Evolutionary conservation across 208 protist genomes (phyloP), one percentile per base, ranked within the genome.

Genomic region (Trypanosoma vivax): DNA sequence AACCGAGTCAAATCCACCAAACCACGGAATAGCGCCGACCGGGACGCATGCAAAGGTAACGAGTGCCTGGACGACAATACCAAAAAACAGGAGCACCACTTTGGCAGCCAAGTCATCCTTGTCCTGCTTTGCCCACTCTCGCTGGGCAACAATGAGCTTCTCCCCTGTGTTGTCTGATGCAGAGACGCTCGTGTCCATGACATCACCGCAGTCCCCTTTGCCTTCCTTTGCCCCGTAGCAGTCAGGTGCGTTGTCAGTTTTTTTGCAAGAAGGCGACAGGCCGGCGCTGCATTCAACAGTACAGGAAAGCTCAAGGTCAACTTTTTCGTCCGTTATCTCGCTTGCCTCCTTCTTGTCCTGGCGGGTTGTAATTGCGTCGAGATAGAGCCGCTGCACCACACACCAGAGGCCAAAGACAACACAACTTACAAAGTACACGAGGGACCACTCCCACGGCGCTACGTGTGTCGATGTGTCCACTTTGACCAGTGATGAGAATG

Each of bases 341-440:
- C n/a, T n/a, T n/a, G n/a, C n/a, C n/a, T n/a, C n/a, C n/a, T n/a
- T n/a, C n/a, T n/a, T n/a, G n/a, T n/a, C n/a, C n/a, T n/a, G n/a
- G n/a, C n/a, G 18, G 48, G 63, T 48, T 39, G 73, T 58, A 25
- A 87, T 52, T 6, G 76, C 78, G 39, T 92, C 83, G 13, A 88
- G 70, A 58, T 92, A 88, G 2, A 90, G 65, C 2, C 81, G 71
- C 62, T 92, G 84, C 53, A 88, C 70, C 23, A 88, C 79, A 53
- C 80, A 88, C 78, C 84, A 92, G 3, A 88, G 28, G 14, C 79
- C 80, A 54, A 89, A 88, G 30, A 87, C 34, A 42, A 91, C 57
- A 54, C 66, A 66, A 52, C 83, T 91, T 33, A 55, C 60, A 29
- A 89, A 63, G 70, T 90, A 88, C 18, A 92, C 51, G 27, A 90